Evolutionary conservation across 2,329 filamentous ascomycete genomes (phyloP).

Genomic region (Tricladium varicosporioides): DNA sequence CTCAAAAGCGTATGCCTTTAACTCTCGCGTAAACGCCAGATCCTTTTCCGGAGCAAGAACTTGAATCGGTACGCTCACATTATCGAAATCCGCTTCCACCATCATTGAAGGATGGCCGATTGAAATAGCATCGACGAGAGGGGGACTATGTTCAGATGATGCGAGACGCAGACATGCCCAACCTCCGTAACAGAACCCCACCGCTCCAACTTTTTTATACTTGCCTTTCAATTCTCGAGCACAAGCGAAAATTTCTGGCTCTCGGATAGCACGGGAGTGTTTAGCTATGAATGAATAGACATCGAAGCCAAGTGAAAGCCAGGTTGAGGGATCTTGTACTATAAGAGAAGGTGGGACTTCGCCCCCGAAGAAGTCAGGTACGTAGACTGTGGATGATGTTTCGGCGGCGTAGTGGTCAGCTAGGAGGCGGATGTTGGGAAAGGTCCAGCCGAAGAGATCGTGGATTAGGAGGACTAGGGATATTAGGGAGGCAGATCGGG

Average conservation of each 20-base stretch:
- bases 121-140: slow-evolving; percentile 10
- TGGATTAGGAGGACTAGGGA: slow-evolving; percentile 35
- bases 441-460: slow-evolving; percentile 44
- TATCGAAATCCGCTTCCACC: slow-evolving; percentile 24
- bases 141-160: neutral
- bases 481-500: too few species aligned
- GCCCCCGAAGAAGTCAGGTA: slow-evolving; percentile 31
- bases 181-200: slow-evolving; percentile 14
- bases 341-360: slow-evolving; percentile 14
- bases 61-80: slow-evolving; percentile 8
- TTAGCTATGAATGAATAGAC: slow-evolving; percentile 1
- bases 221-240: slow-evolving; percentile 1
- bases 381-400: slow-evolving; percentile 44
- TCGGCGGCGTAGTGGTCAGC: slow-evolving; percentile 47
- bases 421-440: slow-evolving; percentile 43
- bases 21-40: slow-evolving; percentile 3
- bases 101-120: slow-evolving; percentile 6
- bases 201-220: slow-evolving; percentile 8
- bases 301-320: slow-evolving; percentile 30
- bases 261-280: slow-evolving; percentile 6
- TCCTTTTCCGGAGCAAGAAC: slow-evolving; percentile 15
- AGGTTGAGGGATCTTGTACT: slow-evolving; percentile 13
- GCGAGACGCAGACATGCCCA: slow-evolving; percentile 10
- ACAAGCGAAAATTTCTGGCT: slow-evolving; percentile 11
- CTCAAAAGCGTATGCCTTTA: slow-evolving; percentile 33